A percentile compares a stretch with the other conserved stretches of the same genome.
Conservation (phyloP, 2,329 filamentous ascomycete species). For the Clonostachys byssicola region DNA sequence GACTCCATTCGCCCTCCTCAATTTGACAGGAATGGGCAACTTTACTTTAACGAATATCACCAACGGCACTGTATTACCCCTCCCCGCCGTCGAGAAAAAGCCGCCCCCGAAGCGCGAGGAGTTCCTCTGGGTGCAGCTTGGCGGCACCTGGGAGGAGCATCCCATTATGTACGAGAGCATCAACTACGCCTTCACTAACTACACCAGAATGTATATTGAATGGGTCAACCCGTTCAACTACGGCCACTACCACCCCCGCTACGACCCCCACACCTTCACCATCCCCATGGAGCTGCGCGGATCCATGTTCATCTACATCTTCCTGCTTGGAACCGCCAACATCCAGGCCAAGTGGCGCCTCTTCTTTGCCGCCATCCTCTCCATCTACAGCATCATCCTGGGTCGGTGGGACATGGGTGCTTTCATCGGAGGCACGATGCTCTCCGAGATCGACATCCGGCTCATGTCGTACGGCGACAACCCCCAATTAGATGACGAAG, state of each 20-base stretch:
- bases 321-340: slow-evolving; percentile 28
- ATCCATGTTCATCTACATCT: slow-evolving; percentile 32
- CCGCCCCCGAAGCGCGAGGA: background rate
- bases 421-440: slow-evolving; percentile 27
- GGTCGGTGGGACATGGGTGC: slow-evolving; percentile 34
- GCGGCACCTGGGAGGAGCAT: slow-evolving; percentile 34
- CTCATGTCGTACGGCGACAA: slow-evolving; percentile 7
- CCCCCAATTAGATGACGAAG: slow-evolving; percentile 1
- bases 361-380: slow-evolving; percentile 17
- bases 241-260: slow-evolving; percentile 29
- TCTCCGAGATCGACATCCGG: slow-evolving; percentile 29
- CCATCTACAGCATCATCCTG: slow-evolving; percentile 23
- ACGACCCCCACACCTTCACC: slow-evolving; percentile 34
- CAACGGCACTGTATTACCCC: too few species aligned
- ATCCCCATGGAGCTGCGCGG: slow-evolving; percentile 35
- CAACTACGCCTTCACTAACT: slow-evolving; percentile 29
- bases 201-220: slow-evolving; percentile 26
- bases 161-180: slow-evolving; percentile 30
- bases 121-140: slow-evolving; percentile 24
- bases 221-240: slow-evolving; percentile 36
- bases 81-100: background rate
- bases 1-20: too few species aligned
- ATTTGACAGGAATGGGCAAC: too few species aligned
- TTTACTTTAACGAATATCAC: too few species aligned
- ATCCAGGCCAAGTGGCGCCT: slow-evolving; percentile 26